Evolutionary conservation across 257 asterid genomes (phyloP), one percentile per base, ranked within the genome.

Genomic region (Fraxinus anomala): DNA sequence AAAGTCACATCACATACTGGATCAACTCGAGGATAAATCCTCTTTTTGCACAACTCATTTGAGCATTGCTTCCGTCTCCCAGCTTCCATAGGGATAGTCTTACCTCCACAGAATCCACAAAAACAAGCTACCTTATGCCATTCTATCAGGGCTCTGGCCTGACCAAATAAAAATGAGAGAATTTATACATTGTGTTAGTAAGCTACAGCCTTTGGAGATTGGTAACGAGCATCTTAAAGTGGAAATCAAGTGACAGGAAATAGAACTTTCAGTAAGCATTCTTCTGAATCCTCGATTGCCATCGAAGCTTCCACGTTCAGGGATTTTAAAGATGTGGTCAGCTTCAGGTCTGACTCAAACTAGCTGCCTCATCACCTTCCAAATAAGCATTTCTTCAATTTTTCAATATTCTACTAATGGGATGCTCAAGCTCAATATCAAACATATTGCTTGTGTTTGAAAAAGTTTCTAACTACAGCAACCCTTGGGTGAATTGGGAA

Each of bases 61-160:
- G 95, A 89, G 80, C 98, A 96, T 87, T 86, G 87, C 76, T 89
- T 96, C 61, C 97, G 84, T 74, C 91, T 92, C 84, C 99, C 99
- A 75, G 98, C 99, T 85, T 96, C 99, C 74, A 76, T 87, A 40
- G 97, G 84, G 49, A 88, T 83, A 1, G 90, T 80, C 75, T 89
- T 88, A 19, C 82, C 76, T 70, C 99, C 98, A 63, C 99, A 96
- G 77, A 67, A 73, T 76, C 98, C 98, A 91, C 99, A 96, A 77
- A 92, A 96, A 26, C 88, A 95, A 23, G 95, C 80, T 24, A 83
- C 82, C 17, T 76, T 82, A 75, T 89, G 97, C 99, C 99, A 96
- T 85, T 96, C 99, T 79, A 96, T 85, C 88, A 93, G 86, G 37
- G 99, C 94, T 85, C 92, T 91, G 73, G 95, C 98, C 97, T 95